Evolutionary conservation across 495 filamentous ascomycete genomes (phyloP).

Genomic region (Cudoniella acicularis): DNA sequence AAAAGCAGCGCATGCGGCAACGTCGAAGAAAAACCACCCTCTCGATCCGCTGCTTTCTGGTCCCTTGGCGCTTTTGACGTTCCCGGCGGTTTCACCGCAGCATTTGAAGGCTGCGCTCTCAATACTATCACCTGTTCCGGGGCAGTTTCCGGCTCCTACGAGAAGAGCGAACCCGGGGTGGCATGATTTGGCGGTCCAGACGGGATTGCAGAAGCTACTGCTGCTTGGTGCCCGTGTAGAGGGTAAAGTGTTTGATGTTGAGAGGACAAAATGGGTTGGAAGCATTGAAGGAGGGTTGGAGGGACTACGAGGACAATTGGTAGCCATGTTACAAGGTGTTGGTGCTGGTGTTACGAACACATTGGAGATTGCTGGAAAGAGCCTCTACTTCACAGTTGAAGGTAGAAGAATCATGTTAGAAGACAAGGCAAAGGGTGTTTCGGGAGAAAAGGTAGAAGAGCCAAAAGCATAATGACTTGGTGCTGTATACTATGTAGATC

Average conservation of each 20-base stretch:
- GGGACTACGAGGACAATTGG: constrained; percentile 75
- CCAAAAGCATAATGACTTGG: constrained; percentile 23
- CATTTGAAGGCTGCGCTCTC: constrained; percentile 76
- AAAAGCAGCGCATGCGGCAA: constrained; percentile 56
- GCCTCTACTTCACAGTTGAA: constrained; percentile 80
- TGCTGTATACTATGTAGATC: constrained; percentile 25
- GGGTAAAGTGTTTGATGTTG: constrained; percentile 76
- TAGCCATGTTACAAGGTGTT: constrained; percentile 69
- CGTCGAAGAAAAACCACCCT: constrained; percentile 43
- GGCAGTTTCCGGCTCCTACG: constrained; percentile 72
- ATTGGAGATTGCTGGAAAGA: constrained; percentile 73
- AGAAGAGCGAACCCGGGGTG: constrained; percentile 73
- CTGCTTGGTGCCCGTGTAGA: constrained; percentile 79
- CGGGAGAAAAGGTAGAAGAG: constrained; percentile 32
- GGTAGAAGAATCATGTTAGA: constrained; percentile 77
- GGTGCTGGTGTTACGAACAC: constrained; percentile 67
- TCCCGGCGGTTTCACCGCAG: constrained; percentile 76
- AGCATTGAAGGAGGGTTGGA: constrained; percentile 81
- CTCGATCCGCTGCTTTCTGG: constrained; percentile 75
- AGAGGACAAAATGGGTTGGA: constrained; percentile 78
- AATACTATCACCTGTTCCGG: constrained; percentile 65
- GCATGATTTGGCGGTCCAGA: constrained; percentile 71
- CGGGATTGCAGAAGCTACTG: constrained; percentile 79
- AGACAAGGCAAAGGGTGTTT: constrained; percentile 47
- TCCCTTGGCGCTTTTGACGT: constrained; percentile 72